These are phyloP conservation scores for Bipolaris victoriae DNA, from an alignment of 2,329 filamentous ascomycete species.

Conservation along the genomic window DNA sequence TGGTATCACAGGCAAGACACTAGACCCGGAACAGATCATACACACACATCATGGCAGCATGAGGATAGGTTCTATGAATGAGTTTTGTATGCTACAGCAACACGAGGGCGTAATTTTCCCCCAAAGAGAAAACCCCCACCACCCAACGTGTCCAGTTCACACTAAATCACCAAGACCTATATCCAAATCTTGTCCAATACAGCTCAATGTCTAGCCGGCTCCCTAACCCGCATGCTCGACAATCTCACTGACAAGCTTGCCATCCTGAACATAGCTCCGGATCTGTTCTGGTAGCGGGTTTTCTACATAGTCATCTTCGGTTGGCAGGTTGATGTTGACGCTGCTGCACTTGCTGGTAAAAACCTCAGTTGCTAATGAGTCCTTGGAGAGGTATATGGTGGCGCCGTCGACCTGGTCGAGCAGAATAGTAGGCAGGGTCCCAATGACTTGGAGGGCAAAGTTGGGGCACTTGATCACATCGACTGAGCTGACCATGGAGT, in stretches of 20 bases:
- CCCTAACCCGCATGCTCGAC: slow-evolving; percentile 84
- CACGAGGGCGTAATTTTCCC: not conserved
- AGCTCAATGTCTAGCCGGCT: not conserved
- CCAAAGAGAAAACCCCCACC: not conserved
- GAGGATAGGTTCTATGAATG: slow-evolving; percentile 1
- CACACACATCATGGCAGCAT: not conserved
- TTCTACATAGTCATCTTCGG: slow-evolving; percentile 82
- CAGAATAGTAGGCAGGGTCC: slow-evolving; percentile 82
- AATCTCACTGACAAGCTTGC: slow-evolving; percentile 86
- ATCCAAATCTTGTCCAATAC: not conserved
- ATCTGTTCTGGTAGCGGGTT: slow-evolving; percentile 89
- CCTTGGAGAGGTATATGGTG: slow-evolving; percentile 81
- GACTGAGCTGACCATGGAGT: slow-evolving; percentile 86
- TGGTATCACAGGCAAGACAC: not conserved
- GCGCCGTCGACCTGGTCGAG: slow-evolving; percentile 94
- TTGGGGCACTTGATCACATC: slow-evolving; percentile 96
- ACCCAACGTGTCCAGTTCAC: not conserved
- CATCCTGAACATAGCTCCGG: slow-evolving; percentile 77
- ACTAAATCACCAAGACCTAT: not conserved
- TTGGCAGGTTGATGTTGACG: slow-evolving; percentile 84
- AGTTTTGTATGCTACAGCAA: not conserved
- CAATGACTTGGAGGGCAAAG: slow-evolving; percentile 91
- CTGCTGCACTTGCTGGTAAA: slow-evolving; percentile 88
- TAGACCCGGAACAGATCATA: not conserved
- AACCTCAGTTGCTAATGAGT: slow-evolving; percentile 78